Evolutionary conservation across 345 rosid species (phyloP).

Genomic region (Noccaea caerulescens): DNA sequence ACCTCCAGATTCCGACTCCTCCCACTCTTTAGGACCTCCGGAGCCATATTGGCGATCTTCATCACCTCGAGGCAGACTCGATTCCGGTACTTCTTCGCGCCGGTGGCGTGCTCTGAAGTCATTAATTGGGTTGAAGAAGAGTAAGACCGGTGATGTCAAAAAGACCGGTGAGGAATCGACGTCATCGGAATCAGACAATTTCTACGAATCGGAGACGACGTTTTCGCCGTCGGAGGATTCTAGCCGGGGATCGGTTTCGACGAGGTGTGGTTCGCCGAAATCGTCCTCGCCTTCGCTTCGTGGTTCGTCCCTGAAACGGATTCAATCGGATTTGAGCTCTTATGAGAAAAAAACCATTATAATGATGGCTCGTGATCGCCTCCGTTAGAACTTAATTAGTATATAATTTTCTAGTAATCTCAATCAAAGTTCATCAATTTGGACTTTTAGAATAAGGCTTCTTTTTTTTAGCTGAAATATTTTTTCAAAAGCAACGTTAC

Average conservation of each 20-base stretch:
- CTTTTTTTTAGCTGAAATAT: neutral
- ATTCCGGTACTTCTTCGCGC: neutral
- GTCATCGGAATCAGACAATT: conserved; percentile 19
- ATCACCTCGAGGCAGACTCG: no score
- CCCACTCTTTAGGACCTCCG: conserved; percentile 27
- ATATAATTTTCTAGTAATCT: neutral
- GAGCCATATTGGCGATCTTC: conserved; percentile 26
- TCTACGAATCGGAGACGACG: conserved; percentile 28
- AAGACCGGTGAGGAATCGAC: conserved; percentile 25
- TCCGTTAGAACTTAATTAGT: conserved; percentile 13
- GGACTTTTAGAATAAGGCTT: neutral
- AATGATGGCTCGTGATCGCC: conserved; percentile 22
- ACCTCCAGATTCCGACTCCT: neutral
- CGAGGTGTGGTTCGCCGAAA: conserved; percentile 34
- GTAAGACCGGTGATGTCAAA: conserved; percentile 16
- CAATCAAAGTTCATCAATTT: neutral
- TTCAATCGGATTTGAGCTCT: conserved; percentile 33
- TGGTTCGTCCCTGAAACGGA: conserved; percentile 25
- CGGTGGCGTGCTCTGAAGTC: conserved; percentile 34
- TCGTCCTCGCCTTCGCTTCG: conserved; percentile 29
- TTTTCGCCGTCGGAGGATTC: conserved; percentile 31
- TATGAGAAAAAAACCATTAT: conserved; percentile 25
- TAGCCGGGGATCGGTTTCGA: conserved; percentile 26
- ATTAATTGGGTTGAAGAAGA: conserved; percentile 33
- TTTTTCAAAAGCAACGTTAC: neutral